Percentiles rank a stretch among this genome's conserved stretches.
These are phyloP conservation scores for Gloeopeniophorella convolvens DNA, from an alignment of 768 basidiomycete genomes.

Conservation along the genomic window DNA sequence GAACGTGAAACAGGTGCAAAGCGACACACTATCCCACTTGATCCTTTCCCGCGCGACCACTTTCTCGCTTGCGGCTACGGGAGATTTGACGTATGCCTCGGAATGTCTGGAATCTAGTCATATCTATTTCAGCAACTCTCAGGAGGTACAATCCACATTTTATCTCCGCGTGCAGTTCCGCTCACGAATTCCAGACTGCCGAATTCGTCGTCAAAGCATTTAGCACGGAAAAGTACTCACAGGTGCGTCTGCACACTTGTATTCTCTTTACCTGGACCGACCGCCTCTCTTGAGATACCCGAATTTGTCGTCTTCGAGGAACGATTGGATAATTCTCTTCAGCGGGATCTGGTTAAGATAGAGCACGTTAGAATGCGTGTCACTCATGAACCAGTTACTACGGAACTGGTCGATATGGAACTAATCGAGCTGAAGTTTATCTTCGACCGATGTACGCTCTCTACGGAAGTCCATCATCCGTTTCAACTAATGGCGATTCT, in stretches of 20 bases:
- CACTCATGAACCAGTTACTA: conserved; percentile 60
- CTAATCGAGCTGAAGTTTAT: conserved; percentile 80
- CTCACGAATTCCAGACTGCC: conserved; percentile 45
- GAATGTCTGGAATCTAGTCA: conserved; percentile 78
- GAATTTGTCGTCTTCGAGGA: conserved; percentile 82
- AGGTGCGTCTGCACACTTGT: conserved; percentile 35
- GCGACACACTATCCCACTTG: conserved; percentile 84
- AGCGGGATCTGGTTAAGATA: conserved; percentile 74
- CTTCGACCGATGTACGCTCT: conserved; percentile 59
- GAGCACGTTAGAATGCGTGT: conserved; percentile 84
- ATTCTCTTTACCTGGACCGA: neutral
- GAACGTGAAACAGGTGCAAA: conserved; percentile 79
- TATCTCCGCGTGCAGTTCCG: neutral
- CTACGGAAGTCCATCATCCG: neutral
- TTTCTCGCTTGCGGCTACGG: conserved; percentile 69
- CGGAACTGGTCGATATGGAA: conserved; percentile 75
- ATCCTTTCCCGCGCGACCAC: conserved; percentile 70
- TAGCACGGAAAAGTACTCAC: conserved; percentile 74
- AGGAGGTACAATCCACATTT: conserved; percentile 45
- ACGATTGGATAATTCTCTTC: conserved; percentile 75
- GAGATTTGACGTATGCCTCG: conserved; percentile 67
- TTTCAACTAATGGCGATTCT: conserved; percentile 2
- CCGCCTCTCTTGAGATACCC: conserved; percentile 49
- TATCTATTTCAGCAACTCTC: conserved; percentile 72
- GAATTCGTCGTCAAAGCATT: conserved; percentile 80